Conservation (phyloP, 2,329 filamentous ascomycete genomes). For the Talaromyces sp. region DNA sequence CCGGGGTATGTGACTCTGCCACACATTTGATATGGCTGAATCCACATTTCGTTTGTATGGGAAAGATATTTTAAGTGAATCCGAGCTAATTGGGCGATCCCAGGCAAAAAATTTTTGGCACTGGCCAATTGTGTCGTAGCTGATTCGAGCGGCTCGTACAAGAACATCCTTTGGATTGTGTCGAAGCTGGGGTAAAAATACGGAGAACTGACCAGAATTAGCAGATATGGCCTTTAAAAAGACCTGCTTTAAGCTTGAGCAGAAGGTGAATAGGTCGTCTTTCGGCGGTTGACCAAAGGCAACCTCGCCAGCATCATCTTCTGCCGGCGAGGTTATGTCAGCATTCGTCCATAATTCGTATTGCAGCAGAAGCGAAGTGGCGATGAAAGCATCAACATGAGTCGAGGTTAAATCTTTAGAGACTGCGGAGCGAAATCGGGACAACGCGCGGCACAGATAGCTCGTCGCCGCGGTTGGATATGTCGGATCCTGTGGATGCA, state of each 20-base stretch:
- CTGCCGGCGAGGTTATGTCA: background rate
- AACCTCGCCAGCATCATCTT: background rate
- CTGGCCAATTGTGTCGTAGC: background rate
- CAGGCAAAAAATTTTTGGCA: constrained; percentile 3
- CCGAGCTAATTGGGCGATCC: background rate
- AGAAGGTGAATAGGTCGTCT: constrained; percentile 6
- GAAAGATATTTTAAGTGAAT: background rate
- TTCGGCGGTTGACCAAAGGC: background rate
- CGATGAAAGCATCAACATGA: constrained; percentile 11
- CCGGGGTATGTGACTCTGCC: background rate
- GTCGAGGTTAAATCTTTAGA: constrained; percentile 3
- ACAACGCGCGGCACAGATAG: constrained; percentile 4
- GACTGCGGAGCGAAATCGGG: constrained; percentile 2
- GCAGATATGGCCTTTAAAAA: constrained; percentile 3
- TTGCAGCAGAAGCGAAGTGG: constrained; percentile 8
- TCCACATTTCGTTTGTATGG: background rate
- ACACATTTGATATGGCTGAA: background rate
- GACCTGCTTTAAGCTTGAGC: constrained; percentile 8
- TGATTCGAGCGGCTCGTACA: background rate
- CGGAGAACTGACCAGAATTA: background rate
- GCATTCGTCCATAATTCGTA: constrained; percentile 8
- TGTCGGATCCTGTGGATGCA: background rate
- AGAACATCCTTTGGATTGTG: background rate
- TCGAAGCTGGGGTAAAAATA: background rate
- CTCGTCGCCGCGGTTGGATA: background rate